These are phyloP conservation scores for Clonostachys sp. DNA, from an alignment of 2,329 filamentous ascomycete genomes.

Conservation along the genomic window DNA sequence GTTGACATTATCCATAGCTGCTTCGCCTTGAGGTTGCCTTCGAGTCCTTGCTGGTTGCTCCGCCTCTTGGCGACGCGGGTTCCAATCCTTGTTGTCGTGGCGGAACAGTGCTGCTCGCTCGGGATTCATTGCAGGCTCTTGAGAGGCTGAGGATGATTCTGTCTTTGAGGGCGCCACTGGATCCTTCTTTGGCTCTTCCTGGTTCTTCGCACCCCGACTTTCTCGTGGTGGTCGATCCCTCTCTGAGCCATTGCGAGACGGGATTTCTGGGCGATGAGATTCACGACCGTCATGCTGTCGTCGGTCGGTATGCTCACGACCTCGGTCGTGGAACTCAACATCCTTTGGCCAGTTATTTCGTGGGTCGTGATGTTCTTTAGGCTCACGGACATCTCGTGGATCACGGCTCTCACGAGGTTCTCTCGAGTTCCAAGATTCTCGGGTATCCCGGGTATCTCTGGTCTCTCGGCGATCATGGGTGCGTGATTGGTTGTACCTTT, in stretches of 20 bases:
- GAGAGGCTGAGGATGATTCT: constrained; percentile 11
- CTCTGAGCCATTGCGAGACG: constrained; percentile 21
- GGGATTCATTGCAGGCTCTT: constrained; percentile 48
- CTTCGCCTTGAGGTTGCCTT: constrained; percentile 14
- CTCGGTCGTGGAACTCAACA: constrained; percentile 26
- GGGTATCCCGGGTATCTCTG: constrained; percentile 19
- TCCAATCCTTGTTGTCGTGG: constrained; percentile 19
- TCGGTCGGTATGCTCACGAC: constrained; percentile 3
- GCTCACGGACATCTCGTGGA: constrained; percentile 26
- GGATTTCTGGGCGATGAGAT: constrained; percentile 3
- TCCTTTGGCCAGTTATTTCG: constrained; percentile 32
- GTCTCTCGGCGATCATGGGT: constrained; percentile 31
- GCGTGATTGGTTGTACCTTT: constrained; percentile 36
- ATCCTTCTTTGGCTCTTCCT: constrained; percentile 20
- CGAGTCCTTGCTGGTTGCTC: constrained; percentile 20
- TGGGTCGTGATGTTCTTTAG: constrained; percentile 28
- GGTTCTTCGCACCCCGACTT: constrained; percentile 13
- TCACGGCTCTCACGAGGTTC: constrained; percentile 25
- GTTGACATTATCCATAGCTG: constrained; percentile 33
- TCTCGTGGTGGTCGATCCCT: constrained; percentile 30
- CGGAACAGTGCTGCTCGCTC: constrained; percentile 47
- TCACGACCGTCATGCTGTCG: not conserved
- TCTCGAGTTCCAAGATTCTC: constrained; percentile 10
- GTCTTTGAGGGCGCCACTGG: constrained; percentile 17
- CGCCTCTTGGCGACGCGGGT: constrained; percentile 16